Base-by-base conservation (phyloP, 1,284 basidiomycete genomes). In the Marasmius oreades region DNA sequence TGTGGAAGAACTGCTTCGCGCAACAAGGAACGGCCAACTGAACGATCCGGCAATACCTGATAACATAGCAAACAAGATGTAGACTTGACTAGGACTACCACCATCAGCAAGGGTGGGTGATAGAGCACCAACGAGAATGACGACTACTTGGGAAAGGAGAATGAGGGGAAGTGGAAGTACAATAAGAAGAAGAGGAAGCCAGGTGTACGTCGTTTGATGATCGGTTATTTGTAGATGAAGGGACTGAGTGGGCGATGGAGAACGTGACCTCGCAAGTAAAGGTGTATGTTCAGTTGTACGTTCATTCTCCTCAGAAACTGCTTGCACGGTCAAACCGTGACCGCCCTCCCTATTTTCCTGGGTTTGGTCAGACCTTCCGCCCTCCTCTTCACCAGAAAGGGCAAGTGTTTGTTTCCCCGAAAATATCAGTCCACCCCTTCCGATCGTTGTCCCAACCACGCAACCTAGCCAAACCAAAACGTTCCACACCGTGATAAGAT, bases 51-150 rank as follows among this genome's bases (percentile, higher is more conserved):
- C 20, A 22, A 52, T 43, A 48, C 55, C 47, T 44, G 56, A 24
- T 43, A 33, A 20, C 12, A 44, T 48, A 34, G 47, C 23, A 26
- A 31, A 47, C 44, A 33, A 16, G 51, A 43, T 73, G 82, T 71
- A 59, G 84, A 85, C 76, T 28, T 66, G 60, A 33, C 64, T 61
- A 3, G 81, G 73, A 44, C 70, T 72, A 54, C 77, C 83, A n/a
- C 88, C 88, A 62, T 91, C 88, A 0, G 77, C 74, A 16, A 89
- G 67, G 0, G 85, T 85, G 67, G 90, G 86, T 22, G 75, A 67
- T 62, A 82, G 64, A 5, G 82, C 75, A 48, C 72, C 74, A 18
- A 88, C 55, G 33, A 85, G 55, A 44, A 86, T 61, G 26, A 81
- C 63, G 2, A 72, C 68, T 23, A 88, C 70, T 61, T 89, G 85